A percentile compares a stretch with the other conserved stretches of the same genome.
These are phyloP conservation scores for Abortiporus biennis DNA, from an alignment of 1,284 basidiomycete genomes.

Conservation along the genomic window DNA sequence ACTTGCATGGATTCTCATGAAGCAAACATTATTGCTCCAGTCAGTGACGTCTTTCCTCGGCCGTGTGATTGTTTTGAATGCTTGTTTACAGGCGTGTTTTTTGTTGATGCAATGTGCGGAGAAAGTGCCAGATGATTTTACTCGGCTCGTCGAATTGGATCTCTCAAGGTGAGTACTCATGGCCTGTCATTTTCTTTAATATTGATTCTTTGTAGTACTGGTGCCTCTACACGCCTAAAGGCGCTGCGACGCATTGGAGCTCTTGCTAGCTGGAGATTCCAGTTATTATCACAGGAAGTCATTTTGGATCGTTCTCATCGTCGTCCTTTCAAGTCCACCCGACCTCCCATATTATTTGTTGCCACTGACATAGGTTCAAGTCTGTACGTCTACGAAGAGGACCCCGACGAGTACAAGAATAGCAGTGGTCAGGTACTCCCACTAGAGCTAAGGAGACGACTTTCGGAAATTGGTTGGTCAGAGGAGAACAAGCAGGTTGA, in stretches of 20 bases:
- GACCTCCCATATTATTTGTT: conserved; percentile 59
- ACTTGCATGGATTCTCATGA: conserved; percentile 38
- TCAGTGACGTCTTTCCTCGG: conserved; percentile 27
- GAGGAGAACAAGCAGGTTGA: conserved; percentile 51
- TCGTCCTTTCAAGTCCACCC: conserved; percentile 59
- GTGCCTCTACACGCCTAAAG: conserved; percentile 39
- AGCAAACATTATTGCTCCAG: conserved; percentile 41
- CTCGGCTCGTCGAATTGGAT: conserved; percentile 46
- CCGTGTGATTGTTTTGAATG: conserved; percentile 1
- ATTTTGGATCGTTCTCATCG: conserved; percentile 53
- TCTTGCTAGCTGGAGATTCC: conserved; percentile 59
- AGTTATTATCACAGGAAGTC: conserved; percentile 54
- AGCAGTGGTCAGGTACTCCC: conserved; percentile 42
- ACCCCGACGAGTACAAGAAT: conserved; percentile 41
- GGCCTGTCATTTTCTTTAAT: neutral
- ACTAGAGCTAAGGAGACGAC: conserved; percentile 50
- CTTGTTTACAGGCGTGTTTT: conserved; percentile 50
- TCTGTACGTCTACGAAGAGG: conserved; percentile 48
- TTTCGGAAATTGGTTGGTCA: conserved; percentile 69
- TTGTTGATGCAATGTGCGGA: conserved; percentile 70
- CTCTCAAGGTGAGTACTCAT: conserved; percentile 40
- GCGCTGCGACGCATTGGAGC: conserved; percentile 48
- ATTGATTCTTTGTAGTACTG: conserved; percentile 26
- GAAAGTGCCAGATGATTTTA: conserved; percentile 41
- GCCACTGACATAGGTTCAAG: conserved; percentile 65